Evolutionary conservation across 176 grass and related monocot species (phyloP).

Genomic region (Oryza coarctata): DNA sequence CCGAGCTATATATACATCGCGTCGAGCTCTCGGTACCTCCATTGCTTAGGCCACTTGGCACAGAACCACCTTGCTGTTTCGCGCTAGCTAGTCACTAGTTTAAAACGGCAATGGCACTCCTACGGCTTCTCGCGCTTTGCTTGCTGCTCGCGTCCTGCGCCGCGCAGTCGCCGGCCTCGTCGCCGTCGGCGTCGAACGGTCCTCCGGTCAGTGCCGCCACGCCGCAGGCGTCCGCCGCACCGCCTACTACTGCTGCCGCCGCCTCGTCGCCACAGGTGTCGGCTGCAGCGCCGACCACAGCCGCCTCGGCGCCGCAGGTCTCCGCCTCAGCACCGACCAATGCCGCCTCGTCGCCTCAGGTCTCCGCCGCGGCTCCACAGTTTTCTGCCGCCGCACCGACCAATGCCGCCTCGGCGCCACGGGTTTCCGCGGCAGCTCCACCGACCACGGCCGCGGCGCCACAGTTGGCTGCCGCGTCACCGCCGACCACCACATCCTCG

Average conservation of each 20-base stretch:
- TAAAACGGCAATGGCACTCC: slow-evolving; percentile 24
- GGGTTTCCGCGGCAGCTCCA: slow-evolving; percentile 25
- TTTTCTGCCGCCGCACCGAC: neutral
- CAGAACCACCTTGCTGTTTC: neutral
- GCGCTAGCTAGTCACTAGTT: neutral
- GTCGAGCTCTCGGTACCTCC: slow-evolving; percentile 6
- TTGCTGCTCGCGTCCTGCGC: slow-evolving; percentile 52
- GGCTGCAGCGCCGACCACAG: neutral
- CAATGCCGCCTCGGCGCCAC: neutral
- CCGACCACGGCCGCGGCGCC: slow-evolving; percentile 19
- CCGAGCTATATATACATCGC: slow-evolving; percentile 35
- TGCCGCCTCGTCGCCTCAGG: neutral
- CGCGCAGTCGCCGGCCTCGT: slow-evolving; percentile 53
- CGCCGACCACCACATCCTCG: slow-evolving; percentile 10
- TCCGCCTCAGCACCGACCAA: slow-evolving; percentile 12
- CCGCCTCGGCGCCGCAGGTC: neutral
- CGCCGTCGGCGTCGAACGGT: slow-evolving; percentile 27
- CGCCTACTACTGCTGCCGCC: neutral
- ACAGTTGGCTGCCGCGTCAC: neutral
- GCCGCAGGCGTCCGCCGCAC: neutral
- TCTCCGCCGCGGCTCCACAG: neutral
- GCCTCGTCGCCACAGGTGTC: neutral
- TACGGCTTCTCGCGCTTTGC: slow-evolving; percentile 31
- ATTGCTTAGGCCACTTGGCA: slow-evolving; percentile 12
- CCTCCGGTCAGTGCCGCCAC: slow-evolving; percentile 25